Evolutionary conservation across 1,284 basidiomycete species (phyloP).

Genomic region (Boletus sp.): DNA sequence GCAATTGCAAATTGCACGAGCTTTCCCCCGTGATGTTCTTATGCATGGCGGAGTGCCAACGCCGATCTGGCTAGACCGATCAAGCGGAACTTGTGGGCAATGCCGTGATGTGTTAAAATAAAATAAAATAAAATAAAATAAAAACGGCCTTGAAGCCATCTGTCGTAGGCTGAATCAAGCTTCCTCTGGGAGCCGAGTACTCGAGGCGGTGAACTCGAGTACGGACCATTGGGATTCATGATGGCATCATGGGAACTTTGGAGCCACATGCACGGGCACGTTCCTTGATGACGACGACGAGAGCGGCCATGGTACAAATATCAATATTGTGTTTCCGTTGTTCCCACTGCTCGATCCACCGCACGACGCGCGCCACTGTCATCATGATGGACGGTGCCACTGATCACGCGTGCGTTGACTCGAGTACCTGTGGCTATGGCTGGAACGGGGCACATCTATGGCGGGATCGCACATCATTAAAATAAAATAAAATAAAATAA

Average conservation of each 20-base stretch:
- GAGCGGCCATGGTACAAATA: constrained; percentile 1
- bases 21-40: constrained; percentile 13
- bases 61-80: constrained; percentile 27
- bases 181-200: constrained; percentile 13
- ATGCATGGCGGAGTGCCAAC: constrained; percentile 16
- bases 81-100: constrained; percentile 7
- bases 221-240: not conserved
- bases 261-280: constrained; percentile 18
- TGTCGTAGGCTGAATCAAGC: constrained; percentile 7
- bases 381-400: not conserved
- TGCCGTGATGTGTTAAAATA: constrained; percentile 20
- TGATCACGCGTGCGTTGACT: too few relatives aligned
- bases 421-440: too few relatives aligned
- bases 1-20: constrained; percentile 22
- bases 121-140: too few relatives aligned
- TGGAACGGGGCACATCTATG: too few relatives aligned
- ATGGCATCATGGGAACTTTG: not conserved
- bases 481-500: too few relatives aligned
- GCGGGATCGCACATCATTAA: too few relatives aligned
- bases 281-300: constrained; percentile 1
- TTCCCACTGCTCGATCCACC: constrained; percentile 18
- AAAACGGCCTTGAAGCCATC: too few relatives aligned
- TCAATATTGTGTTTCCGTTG: not conserved
- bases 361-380: constrained; percentile 17
- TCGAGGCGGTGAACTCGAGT: constrained; percentile 4